These are phyloP conservation scores for Hymenotorrendiella dingleyae DNA, from an alignment of 2,329 filamentous ascomycete species.

Conservation along the genomic window DNA sequence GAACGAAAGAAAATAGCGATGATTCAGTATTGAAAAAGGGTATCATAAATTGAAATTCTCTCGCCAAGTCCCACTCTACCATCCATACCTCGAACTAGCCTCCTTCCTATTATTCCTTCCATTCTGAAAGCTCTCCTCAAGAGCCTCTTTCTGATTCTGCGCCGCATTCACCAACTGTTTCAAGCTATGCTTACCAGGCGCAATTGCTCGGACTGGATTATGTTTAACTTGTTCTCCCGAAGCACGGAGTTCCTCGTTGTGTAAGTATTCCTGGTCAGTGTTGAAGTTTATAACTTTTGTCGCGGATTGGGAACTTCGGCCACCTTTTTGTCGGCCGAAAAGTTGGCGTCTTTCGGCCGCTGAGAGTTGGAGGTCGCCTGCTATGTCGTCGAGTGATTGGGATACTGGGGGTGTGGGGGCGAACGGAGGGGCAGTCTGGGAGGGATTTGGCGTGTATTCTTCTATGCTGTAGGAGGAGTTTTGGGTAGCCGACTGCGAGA, in stretches of 20 bases:
- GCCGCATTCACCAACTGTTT: conserved; percentile 82
- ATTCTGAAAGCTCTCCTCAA: conserved; percentile 87
- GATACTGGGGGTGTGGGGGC: conserved; percentile 25
- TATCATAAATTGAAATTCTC: background rate
- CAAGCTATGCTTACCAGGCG: conserved; percentile 84
- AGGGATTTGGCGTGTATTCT: conserved; percentile 25
- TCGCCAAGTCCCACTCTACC: conserved; percentile 40
- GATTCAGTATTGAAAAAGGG: too few relatives aligned
- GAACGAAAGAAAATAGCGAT: too few relatives aligned
- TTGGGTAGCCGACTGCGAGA: conserved; percentile 10
- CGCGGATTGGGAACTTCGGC: conserved; percentile 35
- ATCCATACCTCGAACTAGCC: conserved; percentile 78
- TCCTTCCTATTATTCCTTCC: conserved; percentile 76
- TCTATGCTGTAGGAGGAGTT: conserved; percentile 18
- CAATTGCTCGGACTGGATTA: conserved; percentile 76
- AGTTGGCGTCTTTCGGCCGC: conserved; percentile 73
- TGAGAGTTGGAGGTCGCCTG: conserved; percentile 72
- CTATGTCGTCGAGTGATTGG: conserved; percentile 64
- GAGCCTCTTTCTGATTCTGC: conserved; percentile 72
- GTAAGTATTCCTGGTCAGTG: conserved; percentile 77
- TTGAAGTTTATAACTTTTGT: conserved; percentile 80
- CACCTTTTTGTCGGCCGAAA: conserved; percentile 62
- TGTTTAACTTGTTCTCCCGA: conserved; percentile 65
- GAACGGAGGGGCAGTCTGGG: conserved; percentile 18
- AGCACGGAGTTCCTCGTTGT: conserved; percentile 72